Percentiles rank a stretch among this genome's conserved stretches.
Evolutionary conservation across 2,329 filamentous ascomycete species (phyloP).

Genomic region (Ramularia endophylla): DNA sequence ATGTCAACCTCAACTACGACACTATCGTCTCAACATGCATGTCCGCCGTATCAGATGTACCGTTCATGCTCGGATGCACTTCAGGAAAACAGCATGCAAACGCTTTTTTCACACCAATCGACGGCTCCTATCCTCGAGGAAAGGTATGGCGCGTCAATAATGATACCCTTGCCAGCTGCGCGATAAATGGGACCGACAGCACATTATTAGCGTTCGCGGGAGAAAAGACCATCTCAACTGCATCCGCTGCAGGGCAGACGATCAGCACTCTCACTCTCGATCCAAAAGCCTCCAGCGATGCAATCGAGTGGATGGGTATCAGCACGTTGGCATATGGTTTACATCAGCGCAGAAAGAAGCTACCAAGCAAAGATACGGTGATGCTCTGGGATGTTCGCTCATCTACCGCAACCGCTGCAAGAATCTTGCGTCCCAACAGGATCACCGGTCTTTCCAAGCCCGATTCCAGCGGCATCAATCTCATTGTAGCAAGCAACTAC

Average conservation of each 20-base stretch:
- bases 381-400: constrained; percentile 15
- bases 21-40: not conserved
- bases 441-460: constrained; percentile 10
- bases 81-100: not conserved
- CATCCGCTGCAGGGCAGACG: too few relatives aligned
- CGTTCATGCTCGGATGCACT: not conserved
- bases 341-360: constrained; percentile 1
- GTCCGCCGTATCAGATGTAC: not conserved
- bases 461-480: constrained; percentile 7
- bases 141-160: not conserved
- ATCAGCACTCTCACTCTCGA: too few relatives aligned
- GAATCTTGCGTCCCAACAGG: constrained; percentile 5
- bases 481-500: constrained; percentile 14
- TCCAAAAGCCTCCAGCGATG: too few relatives aligned
- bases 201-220: constrained; percentile 1
- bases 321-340: constrained; percentile 11
- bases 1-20: too few relatives aligned
- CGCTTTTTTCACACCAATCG: not conserved
- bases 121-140: not conserved
- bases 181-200: not conserved
- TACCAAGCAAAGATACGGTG: constrained; percentile 6
- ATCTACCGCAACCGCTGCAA: constrained; percentile 1
- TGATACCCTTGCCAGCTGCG: not conserved
- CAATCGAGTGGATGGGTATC: constrained; percentile 9
- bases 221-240: constrained; percentile 1